Evolutionary conservation across 768 basidiomycete genomes (phyloP), one percentile per base, ranked within the genome.

Genomic region (Lentinula boryana): DNA sequence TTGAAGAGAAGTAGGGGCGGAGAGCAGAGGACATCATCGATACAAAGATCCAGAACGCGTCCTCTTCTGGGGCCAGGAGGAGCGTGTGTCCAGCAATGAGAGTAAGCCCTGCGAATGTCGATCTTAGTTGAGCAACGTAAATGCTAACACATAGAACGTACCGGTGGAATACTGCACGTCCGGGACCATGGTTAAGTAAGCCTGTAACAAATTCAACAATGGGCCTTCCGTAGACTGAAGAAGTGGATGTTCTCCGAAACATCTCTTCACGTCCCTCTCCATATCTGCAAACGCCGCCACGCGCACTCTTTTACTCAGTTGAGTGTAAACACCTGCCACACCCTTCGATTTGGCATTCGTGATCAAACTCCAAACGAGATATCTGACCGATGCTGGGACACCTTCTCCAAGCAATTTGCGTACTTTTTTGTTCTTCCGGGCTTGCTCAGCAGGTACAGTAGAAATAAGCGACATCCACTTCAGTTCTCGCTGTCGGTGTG

Each of bases 11-110:
- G 70, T 92, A 92, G 0, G 86, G 77, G 1, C 91, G 86, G n/a
- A 93, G 75, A 64, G 92, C 86, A 1, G 83, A 81, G 65, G 93
- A 90, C 91, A 94, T 94, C 64, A 93, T 74, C 2, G 90, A 91
- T 1, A 90, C 80, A 68, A 93, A 93, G 18, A 89, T 93, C 91
- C 91, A 94, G 70, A 94, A 94, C 0, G 89, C 91, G 64, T 94
- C 92, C 69, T 94, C 92, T 63, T 94, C 91, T 0, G 91, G 92
- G 0, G 89, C 83, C 51, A 89, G 84, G 8, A 88, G 72, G 0
- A 93, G 72, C 50, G 93, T 73, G 63, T 91, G 86, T 1, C 89
- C 89, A 21, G 86, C 82, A 56, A 93, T 85, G 10, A 82, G 75
- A 6, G 87, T 83, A 41, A 93, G 72, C 4, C 87, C 91, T 91